Conservation (phyloP, 805 yeast genomes). For the Naumovozyma castellii region DNA sequence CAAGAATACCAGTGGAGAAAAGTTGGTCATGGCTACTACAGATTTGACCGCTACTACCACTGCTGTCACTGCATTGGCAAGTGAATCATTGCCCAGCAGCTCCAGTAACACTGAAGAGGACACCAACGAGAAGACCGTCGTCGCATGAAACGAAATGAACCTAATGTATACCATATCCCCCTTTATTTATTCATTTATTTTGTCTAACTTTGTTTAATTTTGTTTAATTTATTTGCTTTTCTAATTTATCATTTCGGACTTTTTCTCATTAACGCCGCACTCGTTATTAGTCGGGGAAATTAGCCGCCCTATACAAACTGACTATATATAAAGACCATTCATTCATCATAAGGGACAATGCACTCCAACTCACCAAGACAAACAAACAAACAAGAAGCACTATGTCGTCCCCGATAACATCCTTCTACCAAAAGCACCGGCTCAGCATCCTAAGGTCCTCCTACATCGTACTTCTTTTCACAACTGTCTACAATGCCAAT, state of each 20-base stretch:
- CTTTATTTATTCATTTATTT: too few relatives aligned
- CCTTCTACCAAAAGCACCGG: conserved; percentile 22
- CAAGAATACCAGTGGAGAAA: neutral
- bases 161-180: too few relatives aligned
- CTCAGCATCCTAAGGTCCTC: conserved; percentile 22
- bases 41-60: neutral
- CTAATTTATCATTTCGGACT: too few relatives aligned
- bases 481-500: conserved; percentile 15
- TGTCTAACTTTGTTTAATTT: too few relatives aligned
- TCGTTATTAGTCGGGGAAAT: neutral
- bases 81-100: too few relatives aligned
- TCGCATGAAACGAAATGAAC: too few relatives aligned
- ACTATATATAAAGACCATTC: too few relatives aligned
- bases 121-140: too few relatives aligned
- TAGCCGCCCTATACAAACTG: neutral
- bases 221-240: too few relatives aligned
- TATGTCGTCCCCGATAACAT: conserved; percentile 6
- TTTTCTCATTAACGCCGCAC: neutral
- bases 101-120: neutral
- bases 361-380: too few relatives aligned
- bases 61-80: neutral
- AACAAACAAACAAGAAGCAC: too few relatives aligned
- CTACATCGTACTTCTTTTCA: conserved; percentile 20
- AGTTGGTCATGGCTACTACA: neutral
- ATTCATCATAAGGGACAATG: too few relatives aligned